Base-by-base conservation (phyloP, 2,329 filamentous ascomycete genomes). In the Trichophyton rubrum region DNA sequence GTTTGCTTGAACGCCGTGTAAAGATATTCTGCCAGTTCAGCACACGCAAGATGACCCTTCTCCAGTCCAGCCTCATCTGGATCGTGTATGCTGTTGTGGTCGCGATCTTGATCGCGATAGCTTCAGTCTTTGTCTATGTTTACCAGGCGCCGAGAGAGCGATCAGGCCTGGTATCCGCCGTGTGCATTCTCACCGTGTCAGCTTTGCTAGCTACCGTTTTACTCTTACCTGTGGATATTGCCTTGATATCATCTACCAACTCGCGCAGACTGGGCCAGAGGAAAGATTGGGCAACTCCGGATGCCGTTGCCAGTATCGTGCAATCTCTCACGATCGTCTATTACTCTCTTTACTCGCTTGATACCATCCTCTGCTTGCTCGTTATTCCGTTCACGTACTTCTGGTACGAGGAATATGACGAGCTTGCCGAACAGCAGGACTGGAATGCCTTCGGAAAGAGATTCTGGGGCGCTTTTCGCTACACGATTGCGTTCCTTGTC, bases 311-410 rank as follows among this genome's bases (percentile, higher is more conserved):
- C 64, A 81, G 83, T 64, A 95, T 97, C 60, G 79, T 92, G 15
- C 80, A 84, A 64, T 90, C 89, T 0, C 80, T 99, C 65, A 89
- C 89, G 72, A 82, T 95, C 62, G 87, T 96, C 61, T 99, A 99
- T 77, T 97, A 97, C 74, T 81, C 85, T 0, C 81, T 99, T 0
- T 99, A 97, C 77, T 93, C 89, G 67, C 78, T 96, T 66, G 93
- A 99, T 73, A 89, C 90, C 0, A 72, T 96, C 4, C 82, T 99
- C 9, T 99, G 93, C 70, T 79, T 99, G 53, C 73, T 97, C 17
- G 82, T 96, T 51, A 87, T 97, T 20, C 93, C 93, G 0, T 99
- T 99, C 71, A 87, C 91, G 56, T 99, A 99, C 77, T 99, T 99
- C 73, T 96, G 88, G 85, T 93, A 95, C 69, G 93, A 99, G 73